Conservation (phyloP, 352 stramenopile species). For the Thalassiosira livingstoniorum region DNA sequence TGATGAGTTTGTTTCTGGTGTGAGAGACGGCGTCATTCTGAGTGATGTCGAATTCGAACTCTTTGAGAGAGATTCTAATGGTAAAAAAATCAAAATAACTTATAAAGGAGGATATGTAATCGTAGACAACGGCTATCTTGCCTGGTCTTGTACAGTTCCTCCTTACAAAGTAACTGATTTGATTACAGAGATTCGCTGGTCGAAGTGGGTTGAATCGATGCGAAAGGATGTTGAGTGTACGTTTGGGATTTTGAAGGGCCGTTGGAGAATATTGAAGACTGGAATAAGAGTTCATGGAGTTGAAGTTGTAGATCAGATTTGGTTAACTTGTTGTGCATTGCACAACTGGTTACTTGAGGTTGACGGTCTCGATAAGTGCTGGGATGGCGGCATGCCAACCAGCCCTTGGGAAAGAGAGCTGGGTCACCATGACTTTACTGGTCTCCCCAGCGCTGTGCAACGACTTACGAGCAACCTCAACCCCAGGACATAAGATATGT, state of each 20-base stretch:
- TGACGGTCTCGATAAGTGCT: slow-evolving; percentile 19
- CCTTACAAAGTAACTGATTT: slow-evolving; percentile 1
- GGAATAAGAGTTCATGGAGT: slow-evolving; percentile 14
- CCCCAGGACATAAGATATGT: not conserved
- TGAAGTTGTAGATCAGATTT: slow-evolving; percentile 19
- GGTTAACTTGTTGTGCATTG: slow-evolving; percentile 49
- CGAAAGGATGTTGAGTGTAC: slow-evolving; percentile 8
- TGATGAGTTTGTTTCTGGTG: not conserved
- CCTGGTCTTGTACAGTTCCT: slow-evolving; percentile 20
- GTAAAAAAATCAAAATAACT: too few species aligned
- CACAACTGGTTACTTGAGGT: slow-evolving; percentile 52
- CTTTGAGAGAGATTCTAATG: too few species aligned
- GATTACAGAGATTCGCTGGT: slow-evolving; percentile 10
- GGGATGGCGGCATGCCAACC: not conserved
- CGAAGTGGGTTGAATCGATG: slow-evolving; percentile 15
- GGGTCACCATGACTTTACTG: not conserved
- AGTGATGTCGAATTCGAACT: slow-evolving; percentile 10
- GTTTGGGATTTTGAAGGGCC: slow-evolving; percentile 44
- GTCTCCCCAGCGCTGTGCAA: not conserved
- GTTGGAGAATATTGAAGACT: slow-evolving; percentile 38
- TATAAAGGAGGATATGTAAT: slow-evolving; percentile 21
- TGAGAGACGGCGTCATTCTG: not conserved
- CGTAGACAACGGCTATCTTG: slow-evolving; percentile 24
- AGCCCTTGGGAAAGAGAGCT: slow-evolving; percentile 10
- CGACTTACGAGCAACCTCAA: not conserved